A percentile compares a stretch with the other conserved stretches of the same genome.
Conservation (phyloP, 2,329 filamentous ascomycete genomes). For the Davidsoniella australis region DNA sequence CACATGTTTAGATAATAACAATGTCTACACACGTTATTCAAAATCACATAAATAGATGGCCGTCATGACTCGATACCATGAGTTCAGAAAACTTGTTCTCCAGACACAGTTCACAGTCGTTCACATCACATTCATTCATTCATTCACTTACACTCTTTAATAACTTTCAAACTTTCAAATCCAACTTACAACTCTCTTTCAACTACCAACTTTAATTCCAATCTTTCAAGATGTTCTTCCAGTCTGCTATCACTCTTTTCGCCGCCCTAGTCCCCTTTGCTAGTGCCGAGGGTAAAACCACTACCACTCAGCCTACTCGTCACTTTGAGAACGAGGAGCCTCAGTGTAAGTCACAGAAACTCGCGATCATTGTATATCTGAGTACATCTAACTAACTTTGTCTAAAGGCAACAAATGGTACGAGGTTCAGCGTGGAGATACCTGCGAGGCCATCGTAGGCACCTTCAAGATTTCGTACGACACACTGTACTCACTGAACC, state of each 20-base stretch:
- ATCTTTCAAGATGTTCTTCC: constrained; percentile 7
- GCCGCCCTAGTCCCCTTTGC: neutral
- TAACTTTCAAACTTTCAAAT: too few relatives aligned
- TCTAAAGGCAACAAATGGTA: constrained; percentile 9
- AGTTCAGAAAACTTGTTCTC: too few relatives aligned
- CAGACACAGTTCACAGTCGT: too few relatives aligned
- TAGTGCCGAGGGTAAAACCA: neutral
- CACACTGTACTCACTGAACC: constrained; percentile 4
- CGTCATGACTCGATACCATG: too few relatives aligned
- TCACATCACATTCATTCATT: too few relatives aligned
- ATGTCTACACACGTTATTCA: too few relatives aligned
- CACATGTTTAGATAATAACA: too few relatives aligned
- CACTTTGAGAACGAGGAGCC: neutral
- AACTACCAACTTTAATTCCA: neutral
- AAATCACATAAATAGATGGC: too few relatives aligned
- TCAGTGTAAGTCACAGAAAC: neutral
- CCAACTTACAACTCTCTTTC: too few relatives aligned
- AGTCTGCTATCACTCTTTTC: neutral
- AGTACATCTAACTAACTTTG: neutral
- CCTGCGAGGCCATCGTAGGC: constrained; percentile 6
- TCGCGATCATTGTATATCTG: neutral
- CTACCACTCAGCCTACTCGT: constrained; percentile 1
- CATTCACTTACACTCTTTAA: neutral
- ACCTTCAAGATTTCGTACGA: constrained; percentile 2
- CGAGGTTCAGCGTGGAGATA: constrained; percentile 6